Evolutionary conservation across 78 protist genomes (phyloP), one percentile per base, ranked within the genome.

Genomic region (slime mould (Dictyostelium discoideum)): DNA sequence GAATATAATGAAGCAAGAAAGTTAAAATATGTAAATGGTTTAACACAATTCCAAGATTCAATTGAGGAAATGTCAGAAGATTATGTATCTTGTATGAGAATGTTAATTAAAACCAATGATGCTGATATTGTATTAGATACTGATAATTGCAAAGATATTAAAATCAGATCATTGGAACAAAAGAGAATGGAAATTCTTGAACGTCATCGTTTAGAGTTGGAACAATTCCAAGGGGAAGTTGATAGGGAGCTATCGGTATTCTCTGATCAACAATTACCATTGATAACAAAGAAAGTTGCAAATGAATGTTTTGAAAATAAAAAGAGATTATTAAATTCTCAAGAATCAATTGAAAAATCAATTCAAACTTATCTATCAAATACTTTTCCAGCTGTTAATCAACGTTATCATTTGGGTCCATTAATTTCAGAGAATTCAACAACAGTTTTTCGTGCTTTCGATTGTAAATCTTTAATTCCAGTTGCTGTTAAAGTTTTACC

Each of bases 401-500:
- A 22, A 26, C 50, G 84, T 26, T 90, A 83, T 54, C 88, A 90
- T 72, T 69, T 90, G 1, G 95, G 95, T 73, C 14, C 80, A 14
- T 57, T 90, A 9, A 72, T 90, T 3, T 82, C 89, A 5, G 89
- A 67, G 24, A 13, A 20, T 44, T 24, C 88, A 10, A 82, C 89
- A 3, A 90, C 76, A 37, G 88, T 90, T 10, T 90, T 90, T 69
- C 32, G 82, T 32, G 88, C 85, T 20, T 57, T 90, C 16, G 95
- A 90, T 69, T 42, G 83, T 13, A 29, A 67, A 3, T 10, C 67
- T 2, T 29, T 82, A 16, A 40, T n/a, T 13, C 46, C 74, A 26
- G 88, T 90, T 7, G 95, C 95, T 2, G 76, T 90, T 57, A 90
- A 90, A 46, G 48, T 82, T 39, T 26, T 90, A 54, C 95, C 95